Percentiles rank a stretch among this genome's conserved stretches.
These are phyloP conservation scores for Phalaenopsis equestris DNA, from an alignment of 106 monocot species.

Conservation along the genomic window DNA sequence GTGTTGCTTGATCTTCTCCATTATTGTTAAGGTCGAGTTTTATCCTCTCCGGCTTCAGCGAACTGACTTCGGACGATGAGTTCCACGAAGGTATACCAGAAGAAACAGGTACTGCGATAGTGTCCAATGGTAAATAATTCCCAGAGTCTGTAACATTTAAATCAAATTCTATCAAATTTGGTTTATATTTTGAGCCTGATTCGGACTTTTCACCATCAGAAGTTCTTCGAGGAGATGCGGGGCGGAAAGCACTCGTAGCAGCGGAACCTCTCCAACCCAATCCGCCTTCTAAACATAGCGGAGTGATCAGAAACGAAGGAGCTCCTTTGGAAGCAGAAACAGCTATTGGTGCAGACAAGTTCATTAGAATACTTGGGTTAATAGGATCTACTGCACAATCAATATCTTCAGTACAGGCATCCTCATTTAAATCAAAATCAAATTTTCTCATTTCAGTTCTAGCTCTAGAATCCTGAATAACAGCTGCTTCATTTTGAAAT, in stretches of 20 bases:
- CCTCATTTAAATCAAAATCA: slow-evolving; percentile 70
- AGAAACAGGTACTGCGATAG: slow-evolving; percentile 11
- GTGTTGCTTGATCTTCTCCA: slow-evolving; percentile 45
- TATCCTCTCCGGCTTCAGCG: slow-evolving; percentile 40
- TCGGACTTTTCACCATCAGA: slow-evolving; percentile 32
- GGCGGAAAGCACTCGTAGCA: slow-evolving; percentile 82
- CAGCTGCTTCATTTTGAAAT: slow-evolving; percentile 4
- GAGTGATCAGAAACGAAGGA: slow-evolving; percentile 27
- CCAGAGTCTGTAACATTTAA: slow-evolving; percentile 52
- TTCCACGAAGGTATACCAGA: slow-evolving; percentile 33
- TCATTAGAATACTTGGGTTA: slow-evolving; percentile 11
- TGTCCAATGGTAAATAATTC: slow-evolving; percentile 13
- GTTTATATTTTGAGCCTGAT: slow-evolving; percentile 29
- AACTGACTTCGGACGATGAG: slow-evolving; percentile 61
- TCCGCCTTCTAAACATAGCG: slow-evolving; percentile 58
- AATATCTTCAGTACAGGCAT: slow-evolving; percentile 33
- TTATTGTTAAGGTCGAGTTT: slow-evolving; percentile 64
- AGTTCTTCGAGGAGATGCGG: slow-evolving; percentile 47
- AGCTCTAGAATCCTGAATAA: slow-evolving; percentile 8
- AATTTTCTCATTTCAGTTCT: slow-evolving; percentile 11
- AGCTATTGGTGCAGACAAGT: slow-evolving; percentile 46
- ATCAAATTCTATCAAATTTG: slow-evolving; percentile 42
- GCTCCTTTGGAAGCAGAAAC: slow-evolving; percentile 66
- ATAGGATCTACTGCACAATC: slow-evolving; percentile 11
- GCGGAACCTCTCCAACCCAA: slow-evolving; percentile 82